Conservation (phyloP, 2,329 filamentous ascomycete species). For the Helicocarpus griseus region DNA sequence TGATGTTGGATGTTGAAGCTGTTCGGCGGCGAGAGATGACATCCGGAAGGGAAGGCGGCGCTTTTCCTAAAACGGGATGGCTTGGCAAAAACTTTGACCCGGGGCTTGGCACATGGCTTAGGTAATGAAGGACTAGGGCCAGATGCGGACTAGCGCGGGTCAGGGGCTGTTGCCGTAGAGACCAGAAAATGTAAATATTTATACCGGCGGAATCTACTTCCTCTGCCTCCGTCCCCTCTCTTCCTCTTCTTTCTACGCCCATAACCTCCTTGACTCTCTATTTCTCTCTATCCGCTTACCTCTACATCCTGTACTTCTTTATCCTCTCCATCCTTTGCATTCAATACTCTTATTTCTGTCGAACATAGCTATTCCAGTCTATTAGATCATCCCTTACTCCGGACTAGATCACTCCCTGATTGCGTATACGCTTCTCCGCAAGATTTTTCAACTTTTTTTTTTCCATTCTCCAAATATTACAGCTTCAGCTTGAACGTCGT, state of each 20-base stretch:
- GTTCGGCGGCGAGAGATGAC: neutral
- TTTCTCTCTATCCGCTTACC: slow-evolving; percentile 14
- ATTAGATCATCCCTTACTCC: slow-evolving; percentile 25
- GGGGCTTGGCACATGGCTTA: neutral
- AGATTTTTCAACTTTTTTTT: slow-evolving; percentile 2
- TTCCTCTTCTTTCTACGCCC: slow-evolving; percentile 16
- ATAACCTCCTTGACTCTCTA: slow-evolving; percentile 11
- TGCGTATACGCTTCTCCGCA: neutral
- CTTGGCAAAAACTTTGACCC: neutral
- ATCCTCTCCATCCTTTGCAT: slow-evolving; percentile 24
- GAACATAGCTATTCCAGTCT: slow-evolving; percentile 26
- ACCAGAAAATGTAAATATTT: slow-evolving; percentile 27
- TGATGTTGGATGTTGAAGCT: neutral
- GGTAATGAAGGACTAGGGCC: neutral
- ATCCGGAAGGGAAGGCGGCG: too few species aligned
- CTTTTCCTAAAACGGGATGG: neutral
- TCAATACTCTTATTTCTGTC: slow-evolving; percentile 21
- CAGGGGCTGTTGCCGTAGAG: slow-evolving; percentile 30
- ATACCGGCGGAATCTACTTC: slow-evolving; percentile 19
- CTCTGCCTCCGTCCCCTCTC: slow-evolving; percentile 10
- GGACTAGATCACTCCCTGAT: slow-evolving; percentile 5
- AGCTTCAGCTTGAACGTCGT: too few species aligned
- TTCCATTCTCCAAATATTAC: slow-evolving; percentile 21
- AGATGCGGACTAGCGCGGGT: slow-evolving; percentile 20
- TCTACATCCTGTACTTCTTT: slow-evolving; percentile 15